Base-by-base conservation (phyloP, 176 grass and related monocot genomes). In the Dendrocalamus sinicus region DNA sequence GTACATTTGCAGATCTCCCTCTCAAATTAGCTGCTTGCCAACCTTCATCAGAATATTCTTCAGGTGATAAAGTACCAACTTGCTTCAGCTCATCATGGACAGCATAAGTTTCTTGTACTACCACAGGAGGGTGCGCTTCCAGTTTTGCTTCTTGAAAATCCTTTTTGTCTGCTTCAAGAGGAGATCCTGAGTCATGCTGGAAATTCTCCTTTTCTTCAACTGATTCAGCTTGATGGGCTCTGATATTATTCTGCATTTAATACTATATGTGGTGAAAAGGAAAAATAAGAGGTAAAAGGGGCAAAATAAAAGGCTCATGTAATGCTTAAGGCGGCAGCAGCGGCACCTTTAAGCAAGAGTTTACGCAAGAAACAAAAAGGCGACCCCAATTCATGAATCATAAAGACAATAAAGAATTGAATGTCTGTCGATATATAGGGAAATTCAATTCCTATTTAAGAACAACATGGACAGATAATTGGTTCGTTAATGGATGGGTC, bases 41-140 rank as follows among this genome's bases (percentile, higher is more conserved):
- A 44, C 97, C 94, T 84, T 96, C 97, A 87, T 99, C 94, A 83
- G 96, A 92, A 87, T 93, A 96, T 88, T 99, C 94, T 85, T 92
- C 90, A 85, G 97, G 88, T 64, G 88, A 96, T 68, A 94, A 70
- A 84, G 82, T 59, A 61, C 87, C 89, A 8, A 19, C 43, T 46
- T 92, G 86, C 82, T 81, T 87, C 62, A 87, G 76, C 67, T 90
- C 90, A 51, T 88, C 48, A 77, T 86, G 77, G 73, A 75, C 55
- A 72, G 26, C 26, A 80, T 89, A 72, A 43, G 76, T 81, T 75
- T 91, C 86, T 87, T 95, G 82, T 44, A 78, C 78, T 50, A 79
- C 75, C 19, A 65, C 86, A 67, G 58, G 48, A 88, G 57, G 54
- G 20, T 20, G 41, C 8, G 22, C 14, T 71, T 87, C 67, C 43